Evolutionary conservation across 345 rosid genomes (phyloP), one percentile per base, ranked within the genome.

Genomic region (Eucalyptus tenuipes): DNA sequence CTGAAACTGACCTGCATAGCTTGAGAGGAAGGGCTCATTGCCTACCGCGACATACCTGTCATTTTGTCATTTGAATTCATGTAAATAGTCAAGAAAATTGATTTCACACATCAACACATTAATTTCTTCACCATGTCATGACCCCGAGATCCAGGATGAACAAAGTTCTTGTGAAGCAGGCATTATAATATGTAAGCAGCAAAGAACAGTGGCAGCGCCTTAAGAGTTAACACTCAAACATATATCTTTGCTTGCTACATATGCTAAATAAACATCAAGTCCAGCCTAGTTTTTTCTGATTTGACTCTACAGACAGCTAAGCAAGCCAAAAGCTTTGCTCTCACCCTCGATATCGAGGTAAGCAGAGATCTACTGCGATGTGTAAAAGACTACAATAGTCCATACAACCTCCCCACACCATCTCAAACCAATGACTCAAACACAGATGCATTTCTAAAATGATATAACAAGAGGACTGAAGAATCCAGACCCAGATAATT

Each of bases 11-110:
- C 95, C 96, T 0, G 91, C 82, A 45, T 97, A 97, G 89, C 99
- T 92, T 40, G 97, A 71, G 68, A 98, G 95, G 92, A 97, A 97
- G 50, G 99, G 99, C 89, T 98, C 99, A 80, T 98, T 98, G 90
- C 99, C 98, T 8, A 98, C 98, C 8, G 99, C 99, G 71, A 98
- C 90, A 89, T 96, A 97, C 95, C 99, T 95, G 95, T 68, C 87
- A 89, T 49, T 86, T 88, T 55, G 61, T 61, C 59, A 18, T 59
- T 15, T 20, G 71, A 79, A 42, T 68, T 48, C 13, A 55, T 27
- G n/a, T 37, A 42, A 16, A 87, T 31, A 52, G 50, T 68, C 55
- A 71, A 52, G 44, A 87, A 47, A 87, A 61, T 20, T 45, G 29
- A 48, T 27, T 27, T 40, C 40, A 49, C 33, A 29, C 50, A 20